A percentile compares a stretch with the other conserved stretches of the same genome.
These are phyloP conservation scores for Globisporangium mamillatum DNA, from an alignment of 352 stramenopile genomes.

Conservation along the genomic window DNA sequence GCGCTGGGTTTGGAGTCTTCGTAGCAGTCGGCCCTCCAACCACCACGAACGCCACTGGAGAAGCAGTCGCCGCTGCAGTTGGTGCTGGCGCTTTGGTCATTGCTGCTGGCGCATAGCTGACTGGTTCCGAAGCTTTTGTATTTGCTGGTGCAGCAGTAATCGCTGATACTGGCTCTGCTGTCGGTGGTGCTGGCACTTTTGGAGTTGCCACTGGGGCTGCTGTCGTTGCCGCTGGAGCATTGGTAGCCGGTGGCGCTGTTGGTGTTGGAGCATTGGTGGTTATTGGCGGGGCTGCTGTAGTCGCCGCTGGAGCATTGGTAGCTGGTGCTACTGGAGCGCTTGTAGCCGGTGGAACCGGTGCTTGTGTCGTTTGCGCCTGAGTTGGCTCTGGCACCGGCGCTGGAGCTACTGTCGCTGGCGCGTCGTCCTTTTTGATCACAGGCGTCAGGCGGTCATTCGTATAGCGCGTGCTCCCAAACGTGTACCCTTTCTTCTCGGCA, in stretches of 20 bases:
- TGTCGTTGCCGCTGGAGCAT: not conserved
- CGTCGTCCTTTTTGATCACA: constrained; percentile 10
- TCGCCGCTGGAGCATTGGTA: not conserved
- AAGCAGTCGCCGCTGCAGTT: not conserved
- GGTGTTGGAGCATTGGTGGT: not conserved
- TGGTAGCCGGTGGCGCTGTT: not conserved
- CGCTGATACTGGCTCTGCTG: not conserved
- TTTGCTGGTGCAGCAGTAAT: not conserved
- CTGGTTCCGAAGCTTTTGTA: too few relatives aligned
- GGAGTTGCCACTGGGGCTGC: not conserved
- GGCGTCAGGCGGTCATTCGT: constrained; percentile 13
- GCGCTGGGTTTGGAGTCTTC: not conserved
- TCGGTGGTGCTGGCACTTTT: not conserved
- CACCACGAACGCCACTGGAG: not conserved
- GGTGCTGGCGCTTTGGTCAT: not conserved
- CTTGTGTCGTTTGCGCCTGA: not conserved
- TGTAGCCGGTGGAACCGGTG: not conserved
- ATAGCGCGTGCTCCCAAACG: constrained; percentile 13
- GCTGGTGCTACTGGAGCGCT: not conserved
- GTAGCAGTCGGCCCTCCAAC: not conserved
- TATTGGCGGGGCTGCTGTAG: not conserved
- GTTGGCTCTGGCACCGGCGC: not conserved
- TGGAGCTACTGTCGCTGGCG: not conserved
- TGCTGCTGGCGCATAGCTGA: not conserved
- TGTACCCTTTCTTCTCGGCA: constrained; percentile 11